Evolutionary conservation across 306 rosid genomes (phyloP).

Genomic region (Calophaca sinica): DNA sequence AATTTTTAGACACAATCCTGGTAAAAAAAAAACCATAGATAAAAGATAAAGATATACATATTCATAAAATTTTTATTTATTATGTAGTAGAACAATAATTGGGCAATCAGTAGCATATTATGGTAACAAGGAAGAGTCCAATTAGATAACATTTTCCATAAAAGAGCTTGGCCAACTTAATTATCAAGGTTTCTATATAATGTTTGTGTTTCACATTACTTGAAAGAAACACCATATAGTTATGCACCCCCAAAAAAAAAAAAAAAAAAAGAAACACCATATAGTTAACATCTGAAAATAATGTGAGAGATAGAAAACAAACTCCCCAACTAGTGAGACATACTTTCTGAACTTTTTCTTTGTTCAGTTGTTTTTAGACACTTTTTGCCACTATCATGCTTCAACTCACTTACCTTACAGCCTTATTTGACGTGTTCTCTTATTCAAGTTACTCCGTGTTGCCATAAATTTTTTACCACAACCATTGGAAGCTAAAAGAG

Average conservation of each 20-base stretch:
- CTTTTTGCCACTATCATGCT: constrained; percentile 46
- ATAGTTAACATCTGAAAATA: constrained; percentile 38
- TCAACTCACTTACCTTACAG: constrained; percentile 41
- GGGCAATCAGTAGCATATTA: constrained; percentile 8
- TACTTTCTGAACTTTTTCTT: constrained; percentile 49
- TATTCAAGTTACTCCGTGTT: constrained; percentile 41
- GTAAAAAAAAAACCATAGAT: too few relatives aligned
- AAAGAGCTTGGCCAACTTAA: constrained; percentile 23
- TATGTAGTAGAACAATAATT: constrained; percentile 6
- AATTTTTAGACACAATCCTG: too few relatives aligned
- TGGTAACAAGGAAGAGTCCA: not conserved
- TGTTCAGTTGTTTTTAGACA: constrained; percentile 47
- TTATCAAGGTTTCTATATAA: constrained; percentile 24
- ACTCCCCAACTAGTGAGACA: constrained; percentile 54
- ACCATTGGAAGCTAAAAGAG: constrained; percentile 40
- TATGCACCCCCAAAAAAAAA: not conserved
- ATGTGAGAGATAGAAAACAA: constrained; percentile 37
- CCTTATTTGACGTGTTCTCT: constrained; percentile 51
- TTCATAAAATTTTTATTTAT: not conserved
- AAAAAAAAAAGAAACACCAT: constrained; percentile 22
- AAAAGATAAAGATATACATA: not conserved
- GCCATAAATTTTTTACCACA: constrained; percentile 38
- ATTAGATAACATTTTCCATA: constrained; percentile 12
- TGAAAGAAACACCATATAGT: constrained; percentile 11
- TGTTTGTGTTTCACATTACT: constrained; percentile 40